phyloP scores from a whole-genome alignment of 495 filamentous ascomycete species.

The Penicillium atrosanguineum region DNA sequence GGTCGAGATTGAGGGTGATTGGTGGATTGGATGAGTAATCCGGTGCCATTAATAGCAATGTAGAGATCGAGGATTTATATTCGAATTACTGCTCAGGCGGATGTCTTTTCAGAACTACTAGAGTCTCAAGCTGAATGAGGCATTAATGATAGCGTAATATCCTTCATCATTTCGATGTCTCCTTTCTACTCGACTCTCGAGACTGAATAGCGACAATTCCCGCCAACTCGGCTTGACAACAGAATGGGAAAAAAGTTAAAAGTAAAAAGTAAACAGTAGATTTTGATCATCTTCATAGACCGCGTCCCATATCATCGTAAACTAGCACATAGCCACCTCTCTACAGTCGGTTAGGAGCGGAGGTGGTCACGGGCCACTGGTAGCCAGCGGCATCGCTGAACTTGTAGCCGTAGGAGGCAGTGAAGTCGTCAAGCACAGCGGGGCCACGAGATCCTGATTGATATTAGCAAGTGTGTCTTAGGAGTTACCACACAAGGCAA shows the following conservation, averaged over 20 bases:
- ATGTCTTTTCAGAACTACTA: background rate
- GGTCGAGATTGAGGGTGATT: background rate
- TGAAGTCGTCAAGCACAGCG: conserved; percentile 96
- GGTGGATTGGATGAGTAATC: conserved; percentile 5
- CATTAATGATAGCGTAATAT: conserved; percentile 6
- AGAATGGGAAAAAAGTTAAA: conserved; percentile 12
- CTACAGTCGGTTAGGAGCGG: conserved; percentile 70
- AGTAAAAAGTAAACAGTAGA: conserved; percentile 14
- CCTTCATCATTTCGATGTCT: conserved; percentile 19
- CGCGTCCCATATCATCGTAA: conserved; percentile 27
- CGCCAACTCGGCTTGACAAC: conserved; percentile 11
- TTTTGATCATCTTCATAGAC: conserved; percentile 27
- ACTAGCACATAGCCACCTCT: conserved; percentile 13
- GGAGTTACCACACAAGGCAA: background rate
- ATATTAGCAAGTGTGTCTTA: background rate
- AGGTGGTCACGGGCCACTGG: conserved; percentile 77
- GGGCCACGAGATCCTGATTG: conserved; percentile 86
- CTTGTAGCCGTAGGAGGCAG: conserved; percentile 95
- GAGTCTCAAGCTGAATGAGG: background rate
- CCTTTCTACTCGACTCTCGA: conserved; percentile 5
- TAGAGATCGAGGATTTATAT: background rate
- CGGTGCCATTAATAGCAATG: conserved; percentile 12
- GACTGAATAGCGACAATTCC: conserved; percentile 10
- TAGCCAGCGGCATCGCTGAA: conserved; percentile 97
- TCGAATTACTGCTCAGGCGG: no score